These are phyloP conservation scores for Suillus lakei DNA, from an alignment of 768 basidiomycete genomes.

Conservation along the genomic window DNA sequence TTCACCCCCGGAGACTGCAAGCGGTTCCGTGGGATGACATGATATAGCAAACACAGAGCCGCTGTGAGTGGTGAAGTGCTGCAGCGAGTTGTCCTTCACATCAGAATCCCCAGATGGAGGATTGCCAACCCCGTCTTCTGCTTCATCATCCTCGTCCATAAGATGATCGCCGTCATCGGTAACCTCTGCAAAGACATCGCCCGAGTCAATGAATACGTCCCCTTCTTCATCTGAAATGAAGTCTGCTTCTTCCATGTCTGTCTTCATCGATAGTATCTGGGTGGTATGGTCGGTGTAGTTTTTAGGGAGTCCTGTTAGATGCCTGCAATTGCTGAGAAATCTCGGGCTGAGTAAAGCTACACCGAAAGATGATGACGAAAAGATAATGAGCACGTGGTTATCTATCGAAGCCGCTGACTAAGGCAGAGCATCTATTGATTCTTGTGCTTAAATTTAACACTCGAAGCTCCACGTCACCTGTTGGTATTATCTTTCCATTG, in stretches of 20 bases:
- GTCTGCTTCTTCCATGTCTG: constrained; percentile 44
- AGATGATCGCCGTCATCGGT: constrained; percentile 67
- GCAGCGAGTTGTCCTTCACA: constrained; percentile 67
- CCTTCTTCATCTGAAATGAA: constrained; percentile 46
- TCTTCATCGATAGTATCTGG: constrained; percentile 23
- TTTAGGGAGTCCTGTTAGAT: constrained; percentile 8
- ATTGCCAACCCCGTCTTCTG: constrained; percentile 50
- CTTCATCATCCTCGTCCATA: constrained; percentile 76
- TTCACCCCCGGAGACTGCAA: constrained; percentile 93
- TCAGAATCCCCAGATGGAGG: constrained; percentile 44
- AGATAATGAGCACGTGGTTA: constrained; percentile 14
- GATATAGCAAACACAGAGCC: constrained; percentile 86
- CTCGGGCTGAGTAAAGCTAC: constrained; percentile 22
- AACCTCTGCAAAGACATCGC: constrained; percentile 69
- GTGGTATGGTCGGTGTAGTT: not conserved
- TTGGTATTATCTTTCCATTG: constrained; percentile 22
- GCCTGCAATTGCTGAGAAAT: constrained; percentile 29
- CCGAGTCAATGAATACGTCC: constrained; percentile 66
- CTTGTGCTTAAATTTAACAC: not conserved
- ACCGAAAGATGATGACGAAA: constrained; percentile 1
- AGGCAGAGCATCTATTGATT: not conserved
- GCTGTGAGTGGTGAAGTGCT: constrained; percentile 68
- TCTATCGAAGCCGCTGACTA: constrained; percentile 14
- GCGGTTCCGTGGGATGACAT: constrained; percentile 77
- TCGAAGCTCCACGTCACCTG: constrained; percentile 35